Evolutionary conservation across 768 basidiomycete genomes (phyloP), one percentile per base, ranked within the genome.

Genomic region (Mycena kentingensis): DNA sequence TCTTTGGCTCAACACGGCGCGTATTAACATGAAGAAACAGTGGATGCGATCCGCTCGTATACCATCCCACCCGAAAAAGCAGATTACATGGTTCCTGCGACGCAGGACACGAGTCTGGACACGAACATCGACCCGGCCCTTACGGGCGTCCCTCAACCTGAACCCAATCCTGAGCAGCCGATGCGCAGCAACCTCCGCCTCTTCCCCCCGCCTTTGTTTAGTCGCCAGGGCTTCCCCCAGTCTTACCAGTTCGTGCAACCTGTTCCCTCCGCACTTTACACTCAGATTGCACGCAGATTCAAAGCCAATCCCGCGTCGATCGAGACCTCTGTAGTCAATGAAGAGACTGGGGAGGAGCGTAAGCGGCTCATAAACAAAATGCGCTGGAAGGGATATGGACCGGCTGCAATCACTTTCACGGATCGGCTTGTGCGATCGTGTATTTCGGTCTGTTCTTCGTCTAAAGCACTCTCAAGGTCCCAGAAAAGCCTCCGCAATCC

Each of bases 121-220:
- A 69, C 73, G 59, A 79, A 79, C 54, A 75, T 85, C 46, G 85
- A 86, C 63, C 84, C 82, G 22, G 74, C 76, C 45, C 51, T 73
- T 25, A 62, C 58, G 18, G 67, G 63, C 3, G 55, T 63, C 26
- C 61, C 67, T 10, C 38, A 42, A 7, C 42, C 56, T 13, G 46
- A 43, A 22, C 49, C 53, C 43, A 19, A 58, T 21, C 28, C 61
- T 37, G 53, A 54, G 31, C 51, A 61, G 13, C 46, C 60, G 26
- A 55, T 72, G 60, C 72, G 69, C 50, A 87, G 82, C 64, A 84
- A 83, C 61, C 73, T 94, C 8, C 80, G 89, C 25, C 74, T 93
- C 11, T 84, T 94, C 58, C 93, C 96, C 25, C 90, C 94, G 1
- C 95, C 96, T 7, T 69, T 94, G 41, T 98, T 98, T 72, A 89